Base-by-base conservation (phyloP, 805 yeast species). In the Candida morakotiae region DNA sequence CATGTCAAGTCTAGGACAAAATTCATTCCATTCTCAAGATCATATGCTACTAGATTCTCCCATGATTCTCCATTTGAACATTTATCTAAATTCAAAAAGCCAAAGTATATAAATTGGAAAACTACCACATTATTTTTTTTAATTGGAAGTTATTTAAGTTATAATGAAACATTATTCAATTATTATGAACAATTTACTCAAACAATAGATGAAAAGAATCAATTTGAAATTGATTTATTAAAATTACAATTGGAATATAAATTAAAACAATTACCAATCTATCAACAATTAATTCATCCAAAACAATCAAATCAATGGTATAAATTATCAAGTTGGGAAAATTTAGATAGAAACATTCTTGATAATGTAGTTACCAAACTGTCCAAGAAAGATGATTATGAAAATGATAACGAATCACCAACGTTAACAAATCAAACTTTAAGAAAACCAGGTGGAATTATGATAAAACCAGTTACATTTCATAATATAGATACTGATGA, bases 391-490 rank as follows among this genome's bases (percentile, higher is more conserved):
- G n/a, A n/a, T n/a, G n/a, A n/a, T n/a, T n/a, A n/a, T n/a, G 23
- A 46, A 38, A 34, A 37, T 4, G 53, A 53, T 28, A 51, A 52
- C 31, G 35, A 36, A 11, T 37, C 37, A 9, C 51, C 50, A 2
- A 44, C 56, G 2, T 48, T 64, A 31, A 49, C 62, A 2, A 58
- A 58, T 16, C 56, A 73, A n/a, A 69, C 84, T 0, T 60, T 88
- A 32, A 62, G 76, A 2, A 73, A 71, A 2, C 88, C 94, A 0
- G 96, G 96, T 6, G 93, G 88, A 0, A 73, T 91, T 40, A 75
- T 86, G 1, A 73, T 87, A 27, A 73, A 81, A 31, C 95, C 96
- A 1, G 64, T 79, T 18, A 69, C 84, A 10, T 85, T 83, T 49
- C 75, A 75, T 45, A 76, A 82, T 41, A 63, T 71, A 2, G 56